These are phyloP conservation scores for Houttuynia cordata DNA, from an alignment of 164 flowering plant species.

Conservation along the genomic window DNA sequence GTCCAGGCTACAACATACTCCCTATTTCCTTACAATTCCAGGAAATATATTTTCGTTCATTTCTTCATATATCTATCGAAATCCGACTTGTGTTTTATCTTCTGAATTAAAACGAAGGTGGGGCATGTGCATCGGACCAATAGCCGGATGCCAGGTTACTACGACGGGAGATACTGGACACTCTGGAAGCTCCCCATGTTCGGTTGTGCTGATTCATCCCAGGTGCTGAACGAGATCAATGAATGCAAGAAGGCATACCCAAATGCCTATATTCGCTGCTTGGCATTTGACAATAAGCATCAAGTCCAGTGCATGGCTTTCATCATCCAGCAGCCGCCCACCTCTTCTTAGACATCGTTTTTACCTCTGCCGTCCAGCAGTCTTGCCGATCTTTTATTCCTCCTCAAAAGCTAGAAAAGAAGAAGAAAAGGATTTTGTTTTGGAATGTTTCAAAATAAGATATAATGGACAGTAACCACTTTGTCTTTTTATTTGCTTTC, in stretches of 20 bases:
- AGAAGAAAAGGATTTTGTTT: no score
- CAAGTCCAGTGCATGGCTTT: constrained; percentile 73
- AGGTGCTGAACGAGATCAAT: constrained; percentile 45
- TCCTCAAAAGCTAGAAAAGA: no score
- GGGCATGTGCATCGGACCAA: constrained; percentile 42
- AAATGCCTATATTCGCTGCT: constrained; percentile 55
- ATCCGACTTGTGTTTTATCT: background rate
- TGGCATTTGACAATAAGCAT: constrained; percentile 45
- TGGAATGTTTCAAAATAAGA: no score
- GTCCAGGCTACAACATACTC: no score
- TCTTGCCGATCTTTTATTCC: no score
- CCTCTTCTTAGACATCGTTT: background rate
- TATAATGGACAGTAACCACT: no score
- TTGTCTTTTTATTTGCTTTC: no score
- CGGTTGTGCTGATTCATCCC: constrained; percentile 52
- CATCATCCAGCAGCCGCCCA: constrained; percentile 47
- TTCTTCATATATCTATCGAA: no score
- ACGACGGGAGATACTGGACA: constrained; percentile 79
- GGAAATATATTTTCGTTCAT: no score
- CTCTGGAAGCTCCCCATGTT: constrained; percentile 80
- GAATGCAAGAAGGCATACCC: constrained; percentile 61
- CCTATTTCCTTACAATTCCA: no score
- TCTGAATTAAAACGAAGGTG: constrained; percentile 16
- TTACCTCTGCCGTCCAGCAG: no score
- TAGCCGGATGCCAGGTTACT: constrained; percentile 61